Conservation (phyloP, 2,329 filamentous ascomycete species). For the Macrophomina phaseolina region DNA sequence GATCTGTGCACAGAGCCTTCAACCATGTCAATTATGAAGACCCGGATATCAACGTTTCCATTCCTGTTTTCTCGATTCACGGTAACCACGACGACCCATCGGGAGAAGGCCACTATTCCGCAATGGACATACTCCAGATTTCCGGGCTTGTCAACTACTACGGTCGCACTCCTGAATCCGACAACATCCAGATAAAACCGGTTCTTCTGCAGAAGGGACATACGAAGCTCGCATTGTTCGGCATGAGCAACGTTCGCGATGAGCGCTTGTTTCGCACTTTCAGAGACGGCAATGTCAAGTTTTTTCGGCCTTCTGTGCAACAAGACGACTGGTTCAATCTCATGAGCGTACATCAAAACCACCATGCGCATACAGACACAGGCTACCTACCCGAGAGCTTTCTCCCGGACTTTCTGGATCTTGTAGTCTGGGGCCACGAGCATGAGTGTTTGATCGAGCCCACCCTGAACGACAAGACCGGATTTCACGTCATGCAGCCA, state of each 20-base stretch:
- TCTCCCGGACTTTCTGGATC: constrained; percentile 85
- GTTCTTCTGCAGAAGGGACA: constrained; percentile 90
- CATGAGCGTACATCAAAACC: constrained; percentile 94
- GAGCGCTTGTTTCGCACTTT: constrained; percentile 95
- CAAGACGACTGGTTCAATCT: constrained; percentile 94
- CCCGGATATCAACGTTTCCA: constrained; percentile 93
- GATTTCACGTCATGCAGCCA: constrained; percentile 96
- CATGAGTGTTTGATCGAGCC: constrained; percentile 95
- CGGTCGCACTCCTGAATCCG: constrained; percentile 86
- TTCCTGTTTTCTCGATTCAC: constrained; percentile 97
- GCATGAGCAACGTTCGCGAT: constrained; percentile 93
- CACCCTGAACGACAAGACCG: constrained; percentile 79
- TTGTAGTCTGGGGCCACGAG: constrained; percentile 96
- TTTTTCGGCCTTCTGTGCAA: constrained; percentile 82
- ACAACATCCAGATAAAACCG: constrained; percentile 92
- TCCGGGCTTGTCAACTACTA: constrained; percentile 96
- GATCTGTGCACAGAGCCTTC: constrained; percentile 63
- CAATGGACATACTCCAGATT: constrained; percentile 87
- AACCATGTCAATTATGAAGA: constrained; percentile 98
- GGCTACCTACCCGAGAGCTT: constrained; percentile 95
- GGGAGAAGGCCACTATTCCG: constrained; percentile 91
- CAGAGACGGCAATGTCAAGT: constrained; percentile 89
- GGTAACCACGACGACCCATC: constrained; percentile 98
- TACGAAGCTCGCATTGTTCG: constrained; percentile 92
- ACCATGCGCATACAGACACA: constrained; percentile 87